Evolutionary conservation across 1,139 yeast species (phyloP).

Genomic region (Hyphopichia pseudoburtonii): DNA sequence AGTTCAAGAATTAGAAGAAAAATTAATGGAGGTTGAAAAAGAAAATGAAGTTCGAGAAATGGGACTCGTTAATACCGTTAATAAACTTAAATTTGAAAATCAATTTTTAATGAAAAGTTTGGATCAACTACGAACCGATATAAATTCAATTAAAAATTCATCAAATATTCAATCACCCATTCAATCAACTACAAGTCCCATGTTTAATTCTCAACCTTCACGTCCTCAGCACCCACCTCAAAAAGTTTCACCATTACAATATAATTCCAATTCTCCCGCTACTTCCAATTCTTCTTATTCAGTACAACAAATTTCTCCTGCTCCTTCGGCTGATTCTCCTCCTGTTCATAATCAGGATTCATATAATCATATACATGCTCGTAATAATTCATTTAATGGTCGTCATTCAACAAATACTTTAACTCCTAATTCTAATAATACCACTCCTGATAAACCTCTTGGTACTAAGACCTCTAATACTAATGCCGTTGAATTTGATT

Average conservation of each 20-base stretch:
- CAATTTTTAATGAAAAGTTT: constrained; percentile 35
- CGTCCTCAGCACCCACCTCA: constrained; percentile 6
- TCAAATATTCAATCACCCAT: no score
- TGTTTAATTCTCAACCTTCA: constrained; percentile 9
- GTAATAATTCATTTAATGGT: constrained; percentile 3
- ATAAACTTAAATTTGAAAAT: constrained; percentile 41
- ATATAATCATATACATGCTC: constrained; percentile 1
- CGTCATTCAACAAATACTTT: constrained; percentile 6
- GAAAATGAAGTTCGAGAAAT: constrained; percentile 64
- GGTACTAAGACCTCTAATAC: constrained; percentile 4
- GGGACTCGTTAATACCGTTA: constrained; percentile 52
- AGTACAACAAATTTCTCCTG: constrained; percentile 52
- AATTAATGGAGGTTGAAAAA: constrained; percentile 60
- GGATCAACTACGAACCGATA: constrained; percentile 34
- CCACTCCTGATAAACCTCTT: constrained; percentile 12
- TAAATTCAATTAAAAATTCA: constrained; percentile 16
- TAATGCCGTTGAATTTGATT: constrained; percentile 34
- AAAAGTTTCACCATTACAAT: constrained; percentile 5
- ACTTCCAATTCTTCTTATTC: constrained; percentile 29
- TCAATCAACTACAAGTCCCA: no score
- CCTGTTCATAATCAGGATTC: constrained; percentile 18
- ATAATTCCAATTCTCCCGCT: constrained; percentile 24
- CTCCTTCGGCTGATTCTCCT: constrained; percentile 53
- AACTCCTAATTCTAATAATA: constrained; percentile 19
- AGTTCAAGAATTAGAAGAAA: constrained; percentile 47